These are phyloP conservation scores for Iberis pinnata DNA, from an alignment of 345 rosid genomes.

Conservation along the genomic window DNA sequence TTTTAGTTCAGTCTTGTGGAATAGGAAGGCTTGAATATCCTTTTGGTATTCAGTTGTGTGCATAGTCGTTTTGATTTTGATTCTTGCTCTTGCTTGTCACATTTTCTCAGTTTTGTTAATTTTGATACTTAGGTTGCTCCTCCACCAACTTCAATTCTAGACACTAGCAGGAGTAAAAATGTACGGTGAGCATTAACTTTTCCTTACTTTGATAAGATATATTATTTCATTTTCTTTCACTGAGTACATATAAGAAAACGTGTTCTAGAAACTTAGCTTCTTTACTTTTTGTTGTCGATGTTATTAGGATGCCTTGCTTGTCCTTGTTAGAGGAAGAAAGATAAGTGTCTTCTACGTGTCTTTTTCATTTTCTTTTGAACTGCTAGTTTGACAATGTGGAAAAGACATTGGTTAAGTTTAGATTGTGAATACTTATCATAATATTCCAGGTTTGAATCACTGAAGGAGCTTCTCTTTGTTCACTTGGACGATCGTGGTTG, in stretches of 20 bases:
- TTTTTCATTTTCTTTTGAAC: not conserved
- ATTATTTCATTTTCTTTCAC: not conserved
- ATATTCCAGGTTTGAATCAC: conserved; percentile 65
- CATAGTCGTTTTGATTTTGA: conserved; percentile 11
- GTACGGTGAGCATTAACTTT: conserved; percentile 40
- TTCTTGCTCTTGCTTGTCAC: not conserved
- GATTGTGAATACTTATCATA: no score
- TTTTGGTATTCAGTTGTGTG: no score
- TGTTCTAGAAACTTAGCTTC: conserved; percentile 5
- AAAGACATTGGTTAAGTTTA: not conserved
- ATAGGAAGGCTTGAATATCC: no score
- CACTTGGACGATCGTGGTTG: conserved; percentile 90
- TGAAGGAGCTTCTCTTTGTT: conserved; percentile 70
- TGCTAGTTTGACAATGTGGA: conserved; percentile 6
- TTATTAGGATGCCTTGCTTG: conserved; percentile 43
- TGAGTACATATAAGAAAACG: no score
- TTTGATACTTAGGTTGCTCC: conserved; percentile 42
- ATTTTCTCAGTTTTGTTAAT: conserved; percentile 6
- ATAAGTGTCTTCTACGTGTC: conserved; percentile 29
- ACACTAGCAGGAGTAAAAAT: conserved; percentile 46
- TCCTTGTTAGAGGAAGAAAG: conserved; percentile 58
- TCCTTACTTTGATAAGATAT: no score
- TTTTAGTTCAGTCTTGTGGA: no score
- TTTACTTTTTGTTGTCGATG: conserved; percentile 21
- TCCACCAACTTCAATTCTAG: conserved; percentile 44